Conservation (phyloP, 1,139 yeast species). For the Taiozyma onychis region DNA sequence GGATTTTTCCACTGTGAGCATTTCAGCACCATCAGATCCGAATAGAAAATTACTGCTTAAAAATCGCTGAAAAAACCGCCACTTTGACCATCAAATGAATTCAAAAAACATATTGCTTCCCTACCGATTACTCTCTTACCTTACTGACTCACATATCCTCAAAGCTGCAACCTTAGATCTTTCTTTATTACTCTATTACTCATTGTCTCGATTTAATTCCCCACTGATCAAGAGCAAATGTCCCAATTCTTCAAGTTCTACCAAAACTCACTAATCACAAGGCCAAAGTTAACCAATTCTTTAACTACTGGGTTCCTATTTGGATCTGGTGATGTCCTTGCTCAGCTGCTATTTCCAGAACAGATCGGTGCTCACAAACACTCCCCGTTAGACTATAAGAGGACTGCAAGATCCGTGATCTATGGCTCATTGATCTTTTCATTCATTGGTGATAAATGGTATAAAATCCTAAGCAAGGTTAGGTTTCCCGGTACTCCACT, state of each 20-base stretch:
- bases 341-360: constrained; percentile 54
- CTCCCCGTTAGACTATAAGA: constrained; percentile 30
- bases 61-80: no score
- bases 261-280: constrained; percentile 38
- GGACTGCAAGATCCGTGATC: constrained; percentile 61
- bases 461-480: constrained; percentile 48
- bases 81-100: no score
- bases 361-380: background rate
- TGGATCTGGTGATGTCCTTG: constrained; percentile 70
- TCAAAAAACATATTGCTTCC: background rate
- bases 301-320: constrained; percentile 55
- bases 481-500: constrained; percentile 30
- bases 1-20: background rate
- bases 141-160: background rate
- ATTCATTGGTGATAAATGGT: constrained; percentile 72
- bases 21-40: background rate
- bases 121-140: background rate
- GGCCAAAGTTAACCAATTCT: constrained; percentile 53
- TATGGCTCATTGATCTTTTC: constrained; percentile 80
- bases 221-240: background rate
- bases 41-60: no score
- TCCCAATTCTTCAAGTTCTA: constrained; percentile 9
- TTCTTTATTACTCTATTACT: background rate
- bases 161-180: background rate
- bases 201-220: background rate